phyloP scores from a whole-genome alignment of 495 filamentous ascomycete species.

The Talaromyces nanjingensis region DNA sequence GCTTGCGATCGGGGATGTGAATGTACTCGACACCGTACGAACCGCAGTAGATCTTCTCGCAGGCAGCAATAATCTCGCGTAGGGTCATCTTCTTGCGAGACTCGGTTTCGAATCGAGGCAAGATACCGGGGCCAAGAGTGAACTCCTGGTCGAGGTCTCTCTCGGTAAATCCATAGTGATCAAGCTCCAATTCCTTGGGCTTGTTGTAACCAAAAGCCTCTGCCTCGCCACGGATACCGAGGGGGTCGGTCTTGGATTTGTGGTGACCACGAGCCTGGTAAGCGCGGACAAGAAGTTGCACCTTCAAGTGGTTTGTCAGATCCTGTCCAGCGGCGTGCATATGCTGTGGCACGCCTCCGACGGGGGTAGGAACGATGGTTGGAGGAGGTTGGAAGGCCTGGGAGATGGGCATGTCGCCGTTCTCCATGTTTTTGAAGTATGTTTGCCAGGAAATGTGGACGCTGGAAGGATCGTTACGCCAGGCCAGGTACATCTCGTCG shows the following conservation, averaged over 20 bases:
- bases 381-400: constrained; percentile 95
- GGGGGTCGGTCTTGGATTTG: constrained; percentile 94
- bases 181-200: constrained; percentile 87
- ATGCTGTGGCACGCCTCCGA: constrained; percentile 69
- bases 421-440: constrained; percentile 99
- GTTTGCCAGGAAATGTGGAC: constrained; percentile 99
- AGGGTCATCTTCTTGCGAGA: constrained; percentile 91
- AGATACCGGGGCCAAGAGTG: constrained; percentile 85
- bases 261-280: constrained; percentile 98
- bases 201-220: constrained; percentile 81
- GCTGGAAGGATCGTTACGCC: constrained; percentile 87
- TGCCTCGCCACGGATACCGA: constrained; percentile 82
- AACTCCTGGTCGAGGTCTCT: constrained; percentile 92
- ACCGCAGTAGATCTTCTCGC: constrained; percentile 94
- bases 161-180: constrained; percentile 91
- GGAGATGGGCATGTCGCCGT: constrained; percentile 92
- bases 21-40: constrained; percentile 97
- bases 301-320: constrained; percentile 95
- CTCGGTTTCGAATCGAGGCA: constrained; percentile 85
- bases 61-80: constrained; percentile 85
- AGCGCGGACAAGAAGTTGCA: constrained; percentile 90
- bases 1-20: constrained; percentile 93
- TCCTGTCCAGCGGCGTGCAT: constrained; percentile 72
- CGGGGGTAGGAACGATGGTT: constrained; percentile 73
- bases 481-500: constrained; percentile 98